Base-by-base conservation (phyloP, 2,329 filamentous ascomycete genomes). In the Penicillium sp. region DNA sequence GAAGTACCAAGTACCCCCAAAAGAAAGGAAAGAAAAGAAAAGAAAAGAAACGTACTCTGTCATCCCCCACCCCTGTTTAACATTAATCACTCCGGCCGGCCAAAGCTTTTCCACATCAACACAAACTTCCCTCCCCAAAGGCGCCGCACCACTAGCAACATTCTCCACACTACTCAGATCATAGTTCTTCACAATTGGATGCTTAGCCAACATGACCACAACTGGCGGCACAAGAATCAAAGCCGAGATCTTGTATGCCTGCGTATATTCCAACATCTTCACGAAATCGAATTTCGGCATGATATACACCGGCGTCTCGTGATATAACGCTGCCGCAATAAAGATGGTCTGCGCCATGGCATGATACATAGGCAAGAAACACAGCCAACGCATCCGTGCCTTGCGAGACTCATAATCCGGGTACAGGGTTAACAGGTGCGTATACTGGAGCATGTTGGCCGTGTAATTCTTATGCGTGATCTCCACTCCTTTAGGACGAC, bases 21-120 rank as follows among this genome's bases (percentile, higher is more conserved):
- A 33, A 26, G 33, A n/a, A 39, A n/a, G 49, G 35, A 4, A 19
- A 19, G 13, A 55, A 45, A 53, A 61, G 82, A 75, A 70, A 50
- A 43, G 4, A 33, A 23, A 23, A 48, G 39, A 53, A 58, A 83
- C 77, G 71, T 67, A 79, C 75, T 95, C 91, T 1, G 91, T 95
- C 91, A 96, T 93, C 5, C 92, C 92, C 89, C 90, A 96, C 4
- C 90, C 91, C 73, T 93, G 91, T 69, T 81, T 83, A 27, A 87
- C 69, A 63, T 82, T 82, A 25, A 85, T 73, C 23, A 73, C 68
- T 14, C 79, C 76, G 62, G 68, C 61, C 1, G 77, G 73, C 79
- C 86, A 86, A 55, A 87, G 68, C 57, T 77, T 80, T 69, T 88
- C 81, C 10, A 86, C 82, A 62, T 88, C 85, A 11, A 80, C 77